Base-by-base conservation (phyloP, 1,139 yeast species). In the Sugiyamaella castrensis region DNA sequence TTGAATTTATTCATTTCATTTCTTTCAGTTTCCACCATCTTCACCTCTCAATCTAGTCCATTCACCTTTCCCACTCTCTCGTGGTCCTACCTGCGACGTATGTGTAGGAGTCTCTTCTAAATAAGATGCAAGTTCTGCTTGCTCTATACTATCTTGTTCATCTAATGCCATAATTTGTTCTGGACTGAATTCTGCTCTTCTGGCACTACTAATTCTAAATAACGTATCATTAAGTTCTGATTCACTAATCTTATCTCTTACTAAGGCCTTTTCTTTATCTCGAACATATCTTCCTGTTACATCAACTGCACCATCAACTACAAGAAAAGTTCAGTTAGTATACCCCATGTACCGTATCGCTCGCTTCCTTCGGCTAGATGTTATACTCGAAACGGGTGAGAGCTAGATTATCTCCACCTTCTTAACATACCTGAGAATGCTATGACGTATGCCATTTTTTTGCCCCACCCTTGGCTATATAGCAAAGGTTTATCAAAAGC, bases 381-480 rank as follows among this genome's bases (percentile, higher is more conserved):
- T n/a, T n/a, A n/a, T n/a, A n/a, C n/a, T n/a, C n/a, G n/a, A n/a
- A n/a, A 19, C 24, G 24, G 3, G 3, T 19, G 24, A 19, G 3
- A 4, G 24, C 24, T 19, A 19, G 3, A 19, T 5, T 5, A 19
- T 19, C 32, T 10, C n/a, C 32, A 29, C 29, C 11, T 2, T 31
- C 12, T n/a, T 13, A 3, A 30, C 39, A 12, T 40, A 37, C 71
- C 73, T 38, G 81, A 77, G 51, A 85, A 75, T 0, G 87, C 97
- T 50, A 91, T 69, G 2, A 82, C 86, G 68, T 86, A 87, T 47
- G 95, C 84, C 98, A 91, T 91, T 53, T 79, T 79, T 69, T 91
- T 91, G 36, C 94, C 95, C 98, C 98, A 91, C 40, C 95, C 95
- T 36, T 77, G 74, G 43, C 83, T 78, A 61, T 91, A 91, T 28